Evolutionary conservation across 2,329 filamentous ascomycete species (phyloP).

Genomic region (Aspergillus arachidicola): DNA sequence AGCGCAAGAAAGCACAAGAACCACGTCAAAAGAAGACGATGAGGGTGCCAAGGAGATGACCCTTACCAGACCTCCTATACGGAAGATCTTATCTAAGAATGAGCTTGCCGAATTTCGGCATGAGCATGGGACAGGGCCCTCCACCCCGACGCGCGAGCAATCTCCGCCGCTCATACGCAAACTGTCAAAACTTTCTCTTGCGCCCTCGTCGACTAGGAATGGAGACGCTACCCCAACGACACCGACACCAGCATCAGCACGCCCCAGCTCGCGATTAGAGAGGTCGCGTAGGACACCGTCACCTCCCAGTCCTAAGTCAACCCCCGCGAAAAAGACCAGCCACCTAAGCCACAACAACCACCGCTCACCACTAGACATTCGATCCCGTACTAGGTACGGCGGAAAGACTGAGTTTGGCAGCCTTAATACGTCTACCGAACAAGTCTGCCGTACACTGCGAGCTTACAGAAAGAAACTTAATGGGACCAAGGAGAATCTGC

Average conservation of each 20-base stretch:
- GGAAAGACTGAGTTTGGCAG: conserved; percentile 48
- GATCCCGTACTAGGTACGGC: conserved; percentile 47
- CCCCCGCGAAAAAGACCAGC: conserved; percentile 31
- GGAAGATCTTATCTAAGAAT: conserved; percentile 82
- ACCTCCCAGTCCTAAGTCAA: conserved; percentile 40
- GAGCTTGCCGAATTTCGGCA: conserved; percentile 78
- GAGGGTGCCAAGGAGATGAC: conserved; percentile 51
- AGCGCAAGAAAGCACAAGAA: conserved; percentile 32
- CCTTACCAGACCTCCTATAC: conserved; percentile 70
- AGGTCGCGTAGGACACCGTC: conserved; percentile 41
- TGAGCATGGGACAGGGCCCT: conserved; percentile 46
- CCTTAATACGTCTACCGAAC: conserved; percentile 57
- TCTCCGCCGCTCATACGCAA: conserved; percentile 58
- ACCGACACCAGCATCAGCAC: conserved; percentile 33
- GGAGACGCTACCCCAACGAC: conserved; percentile 31
- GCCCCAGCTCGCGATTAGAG: conserved; percentile 28
- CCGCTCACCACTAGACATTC: conserved; percentile 54
- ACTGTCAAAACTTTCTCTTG: conserved; percentile 55
- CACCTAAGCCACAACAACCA: conserved; percentile 37
- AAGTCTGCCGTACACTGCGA: conserved; percentile 59
- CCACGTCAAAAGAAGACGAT: conserved; percentile 36
- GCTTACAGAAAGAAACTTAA: conserved; percentile 62
- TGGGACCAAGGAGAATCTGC: conserved; percentile 50
- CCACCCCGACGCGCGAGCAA: conserved; percentile 47
- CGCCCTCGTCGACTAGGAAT: conserved; percentile 36